These are phyloP conservation scores for Colletotrichum liriopes DNA, from an alignment of 2,329 filamentous ascomycete genomes.

Conservation along the genomic window DNA sequence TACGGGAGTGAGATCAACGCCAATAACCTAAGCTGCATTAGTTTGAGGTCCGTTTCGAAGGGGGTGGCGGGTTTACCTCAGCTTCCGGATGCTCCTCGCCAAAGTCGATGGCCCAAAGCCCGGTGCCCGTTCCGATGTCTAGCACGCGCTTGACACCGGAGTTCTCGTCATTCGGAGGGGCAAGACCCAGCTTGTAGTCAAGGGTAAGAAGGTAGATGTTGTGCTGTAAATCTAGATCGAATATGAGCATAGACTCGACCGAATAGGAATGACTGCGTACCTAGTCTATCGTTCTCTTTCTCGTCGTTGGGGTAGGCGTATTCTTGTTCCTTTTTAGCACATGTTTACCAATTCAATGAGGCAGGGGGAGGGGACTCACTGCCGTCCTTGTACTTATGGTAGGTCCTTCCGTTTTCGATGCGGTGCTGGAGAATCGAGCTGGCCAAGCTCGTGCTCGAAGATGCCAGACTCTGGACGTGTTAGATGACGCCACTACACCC, in stretches of 20 bases:
- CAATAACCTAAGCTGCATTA: constrained; percentile 50
- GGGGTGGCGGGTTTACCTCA: constrained; percentile 45
- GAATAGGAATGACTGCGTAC: background rate
- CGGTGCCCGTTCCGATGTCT: constrained; percentile 25
- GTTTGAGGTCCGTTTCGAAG: constrained; percentile 51
- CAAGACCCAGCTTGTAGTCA: constrained; percentile 48
- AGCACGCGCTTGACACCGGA: constrained; percentile 43
- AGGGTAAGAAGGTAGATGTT: constrained; percentile 52
- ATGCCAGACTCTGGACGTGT: background rate
- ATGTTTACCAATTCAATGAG: no score
- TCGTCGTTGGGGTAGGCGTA: constrained; percentile 25
- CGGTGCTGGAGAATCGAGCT: background rate
- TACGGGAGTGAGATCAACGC: constrained; percentile 53
- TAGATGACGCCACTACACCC: background rate
- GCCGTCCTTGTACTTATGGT: constrained; percentile 8
- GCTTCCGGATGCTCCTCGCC: constrained; percentile 47
- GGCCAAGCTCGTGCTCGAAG: background rate
- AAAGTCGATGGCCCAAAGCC: constrained; percentile 36
- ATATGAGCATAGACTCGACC: background rate
- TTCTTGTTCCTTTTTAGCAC: background rate
- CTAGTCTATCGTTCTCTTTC: constrained; percentile 11
- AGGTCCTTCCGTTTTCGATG: constrained; percentile 14
- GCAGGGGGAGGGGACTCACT: background rate
- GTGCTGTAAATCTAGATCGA: constrained; percentile 54
- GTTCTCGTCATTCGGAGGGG: constrained; percentile 44